Base-by-base conservation (phyloP, 495 filamentous ascomycete species). In the Trichoderma orchidacearum region DNA sequence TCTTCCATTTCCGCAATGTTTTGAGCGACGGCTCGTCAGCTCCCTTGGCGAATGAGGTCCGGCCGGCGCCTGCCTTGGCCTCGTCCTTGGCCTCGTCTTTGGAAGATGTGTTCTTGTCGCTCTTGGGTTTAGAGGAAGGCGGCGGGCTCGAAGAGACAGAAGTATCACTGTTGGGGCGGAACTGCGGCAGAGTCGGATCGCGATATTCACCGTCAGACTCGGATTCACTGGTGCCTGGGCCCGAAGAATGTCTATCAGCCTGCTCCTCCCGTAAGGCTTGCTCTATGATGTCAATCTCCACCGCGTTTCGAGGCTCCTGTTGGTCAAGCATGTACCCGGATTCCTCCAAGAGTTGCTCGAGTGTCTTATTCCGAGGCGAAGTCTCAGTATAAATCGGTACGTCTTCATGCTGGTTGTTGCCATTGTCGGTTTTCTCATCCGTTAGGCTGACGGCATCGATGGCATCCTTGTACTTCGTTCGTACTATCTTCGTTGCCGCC, bases 121-220 rank as follows among this genome's bases (percentile, higher is more conserved):
- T 3, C n/a, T n/a, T n/a, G n/a, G n/a, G n/a, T n/a, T n/a, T n/a
- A n/a, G n/a, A 48, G 21, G 41, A 7, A 12, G 41, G 18, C 27
- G 41, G 41, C 41, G 13, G 41, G 21, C 21, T 3, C 27, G 21
- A 9, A 0, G 41, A 11, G 21, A 27, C 41, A 3, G 18, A 25
- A 57, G 63, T 23, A 29, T 52, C 12, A 30, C 66, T 65, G 48
- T 82, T 79, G 5, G 82, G 84, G 34, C 84, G 76, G 65, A 85
- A 80, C 61, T 88, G 86, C 9, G 85, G 86, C 55, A 88, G 74
- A 13, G 85, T 89, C 11, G 84, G 86, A 61, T 89, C 85, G 34
- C 75, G 74, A 50, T 74, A 66, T 13, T 27, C 55, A 1, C 35
- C 29, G 13, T 55, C 34, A 12, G 32, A 15, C 5, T 45, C 50